These are phyloP conservation scores for Collariella sp. DNA, from an alignment of 495 filamentous ascomycete species.

Conservation along the genomic window DNA sequence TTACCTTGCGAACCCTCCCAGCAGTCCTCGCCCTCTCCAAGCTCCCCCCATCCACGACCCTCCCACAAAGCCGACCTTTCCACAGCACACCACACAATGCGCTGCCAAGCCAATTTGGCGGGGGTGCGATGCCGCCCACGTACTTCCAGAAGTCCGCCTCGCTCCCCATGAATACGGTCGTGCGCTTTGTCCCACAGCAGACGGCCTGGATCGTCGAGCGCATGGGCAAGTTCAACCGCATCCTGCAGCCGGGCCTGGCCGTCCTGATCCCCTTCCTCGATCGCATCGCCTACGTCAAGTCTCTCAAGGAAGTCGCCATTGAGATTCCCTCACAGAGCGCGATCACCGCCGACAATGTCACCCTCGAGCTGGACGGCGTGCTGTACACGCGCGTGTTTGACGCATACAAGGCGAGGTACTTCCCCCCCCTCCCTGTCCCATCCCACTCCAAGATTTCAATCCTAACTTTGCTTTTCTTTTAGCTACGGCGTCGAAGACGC, in stretches of 20 bases:
- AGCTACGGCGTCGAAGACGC: constrained; percentile 98
- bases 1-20: constrained; percentile 13
- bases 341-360: constrained; percentile 98
- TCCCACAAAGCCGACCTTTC: constrained; percentile 15
- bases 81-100: constrained; percentile 22
- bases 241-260: constrained; percentile 83
- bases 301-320: constrained; percentile 87
- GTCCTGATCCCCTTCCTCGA: constrained; percentile 86
- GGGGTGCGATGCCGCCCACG: constrained; percentile 35
- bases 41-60: constrained; percentile 1
- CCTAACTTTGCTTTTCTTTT: constrained; percentile 13
- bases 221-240: constrained; percentile 93
- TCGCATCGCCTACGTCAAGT: constrained; percentile 96
- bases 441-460: neutral
- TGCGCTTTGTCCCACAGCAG: constrained; percentile 97
- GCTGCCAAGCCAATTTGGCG: constrained; percentile 18
- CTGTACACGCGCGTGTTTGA: constrained; percentile 93
- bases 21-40: constrained; percentile 7
- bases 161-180: constrained; percentile 84
- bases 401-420: constrained; percentile 88
- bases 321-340: constrained; percentile 93
- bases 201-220: constrained; percentile 99
- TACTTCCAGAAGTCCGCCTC: constrained; percentile 48
- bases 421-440: neutral
- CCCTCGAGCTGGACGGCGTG: constrained; percentile 88